A percentile compares a stretch with the other conserved stretches of the same genome.
Evolutionary conservation across 2,329 filamentous ascomycete genomes (phyloP).

Genomic region (Talaromyces piceae): DNA sequence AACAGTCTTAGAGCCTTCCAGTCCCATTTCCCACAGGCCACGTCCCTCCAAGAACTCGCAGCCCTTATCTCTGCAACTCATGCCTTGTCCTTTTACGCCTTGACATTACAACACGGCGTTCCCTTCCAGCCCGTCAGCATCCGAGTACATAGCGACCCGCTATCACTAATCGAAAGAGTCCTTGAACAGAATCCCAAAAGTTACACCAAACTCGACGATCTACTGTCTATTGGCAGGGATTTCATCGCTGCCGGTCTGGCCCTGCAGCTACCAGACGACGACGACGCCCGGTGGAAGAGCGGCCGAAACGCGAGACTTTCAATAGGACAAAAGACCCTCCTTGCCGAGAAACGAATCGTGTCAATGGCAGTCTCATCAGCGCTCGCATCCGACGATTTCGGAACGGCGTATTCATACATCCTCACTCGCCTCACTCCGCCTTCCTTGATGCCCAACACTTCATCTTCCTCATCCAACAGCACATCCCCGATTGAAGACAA

Average conservation of each 20-base stretch:
- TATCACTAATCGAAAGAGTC: conserved; percentile 52
- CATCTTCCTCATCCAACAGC: background rate
- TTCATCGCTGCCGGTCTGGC: conserved; percentile 44
- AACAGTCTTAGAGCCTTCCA: conserved; percentile 36
- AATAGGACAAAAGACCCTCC: conserved; percentile 18
- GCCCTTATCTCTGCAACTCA: conserved; percentile 56
- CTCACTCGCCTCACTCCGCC: conserved; percentile 47
- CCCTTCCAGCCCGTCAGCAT: conserved; percentile 61
- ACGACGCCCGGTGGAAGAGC: conserved; percentile 14
- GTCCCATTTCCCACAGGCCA: conserved; percentile 34
- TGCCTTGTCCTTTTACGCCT: conserved; percentile 56
- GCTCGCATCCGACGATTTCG: conserved; percentile 40
- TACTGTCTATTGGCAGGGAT: conserved; percentile 54
- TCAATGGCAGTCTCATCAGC: conserved; percentile 40
- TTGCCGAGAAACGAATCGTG: conserved; percentile 40
- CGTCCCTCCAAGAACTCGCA: conserved; percentile 37
- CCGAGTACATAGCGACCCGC: conserved; percentile 54
- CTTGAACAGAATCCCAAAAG: conserved; percentile 54
- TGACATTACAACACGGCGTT: conserved; percentile 57
- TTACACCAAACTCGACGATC: conserved; percentile 58
- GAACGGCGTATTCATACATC: conserved; percentile 61
- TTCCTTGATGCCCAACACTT: conserved; percentile 22
- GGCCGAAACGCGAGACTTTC: background rate
- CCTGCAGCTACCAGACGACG: conserved; percentile 14
- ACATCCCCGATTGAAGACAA: conserved; percentile 41